phyloP scores from a whole-genome alignment of 805 yeast genomes.

The Blastobotrys mokoenaii region DNA sequence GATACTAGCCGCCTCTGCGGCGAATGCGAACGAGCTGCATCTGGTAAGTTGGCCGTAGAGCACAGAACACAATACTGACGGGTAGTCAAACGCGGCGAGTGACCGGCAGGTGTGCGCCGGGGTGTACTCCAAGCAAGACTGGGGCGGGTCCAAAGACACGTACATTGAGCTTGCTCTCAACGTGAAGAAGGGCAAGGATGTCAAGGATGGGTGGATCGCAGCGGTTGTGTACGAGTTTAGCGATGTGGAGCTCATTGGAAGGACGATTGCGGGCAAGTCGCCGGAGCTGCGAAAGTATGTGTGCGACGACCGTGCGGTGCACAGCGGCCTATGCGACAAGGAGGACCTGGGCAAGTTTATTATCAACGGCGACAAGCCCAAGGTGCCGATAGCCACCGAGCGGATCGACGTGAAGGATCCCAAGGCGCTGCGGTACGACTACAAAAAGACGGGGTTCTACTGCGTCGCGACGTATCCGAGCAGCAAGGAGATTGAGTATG shows the following conservation, averaged over 20 bases:
- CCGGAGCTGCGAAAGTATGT: slow-evolving; percentile 41
- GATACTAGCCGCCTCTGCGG: not conserved
- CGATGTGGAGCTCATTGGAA: slow-evolving; percentile 42
- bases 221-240: slow-evolving; percentile 77
- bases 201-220: slow-evolving; percentile 41
- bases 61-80: not conserved
- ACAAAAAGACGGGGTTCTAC: slow-evolving; percentile 78
- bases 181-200: slow-evolving; percentile 25
- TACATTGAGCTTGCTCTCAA: slow-evolving; percentile 35
- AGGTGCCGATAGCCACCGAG: slow-evolving; percentile 49
- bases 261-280: not conserved
- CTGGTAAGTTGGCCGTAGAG: not conserved
- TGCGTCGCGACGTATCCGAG: slow-evolving; percentile 65
- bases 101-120: slow-evolving; percentile 77
- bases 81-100: slow-evolving; percentile 16
- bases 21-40: not conserved
- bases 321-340: slow-evolving; percentile 43
- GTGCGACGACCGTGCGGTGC: slow-evolving; percentile 67
- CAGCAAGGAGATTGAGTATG: slow-evolving; percentile 36
- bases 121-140: slow-evolving; percentile 76
- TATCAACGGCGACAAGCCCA: slow-evolving; percentile 36
- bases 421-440: slow-evolving; percentile 52
- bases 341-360: slow-evolving; percentile 57
- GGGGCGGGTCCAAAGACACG: slow-evolving; percentile 74
- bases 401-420: slow-evolving; percentile 50